Base-by-base conservation (phyloP, 305 asterid genomes). In the Rubia tinctorum region DNA sequence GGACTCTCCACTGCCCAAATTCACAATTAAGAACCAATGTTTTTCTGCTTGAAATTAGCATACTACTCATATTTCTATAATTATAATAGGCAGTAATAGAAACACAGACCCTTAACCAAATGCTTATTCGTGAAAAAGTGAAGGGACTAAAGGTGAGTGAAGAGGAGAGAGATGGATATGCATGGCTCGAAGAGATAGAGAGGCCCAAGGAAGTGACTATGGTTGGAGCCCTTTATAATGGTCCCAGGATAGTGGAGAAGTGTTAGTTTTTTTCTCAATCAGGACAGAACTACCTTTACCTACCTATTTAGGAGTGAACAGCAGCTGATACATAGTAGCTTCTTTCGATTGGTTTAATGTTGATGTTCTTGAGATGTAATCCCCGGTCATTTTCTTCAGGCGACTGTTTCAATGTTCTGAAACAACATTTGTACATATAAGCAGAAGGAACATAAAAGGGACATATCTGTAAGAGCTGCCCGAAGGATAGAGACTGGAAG, bases 171-270 rank as follows among this genome's bases (percentile, higher is more conserved):
- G 89, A 76, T 40, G 77, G 77, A 0, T 85, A 87, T 73, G 92
- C 85, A 45, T 93, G 97, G 98, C 96, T 93, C 27, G 72, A 76
- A 84, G 96, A 91, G 78, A 84, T 88, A 79, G 98, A 89, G 64
- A 86, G 51, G 69, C 97, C 97, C 0, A 83, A 86, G 72, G 96
- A 89, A 18, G 81, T 84, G 1, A 68, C 59, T 0, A 78, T 93
- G 55, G 85, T 81, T 8, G 91, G 89, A 55, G 85, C 82, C 2
- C 22, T 75, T 40, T 93, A 93, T 78, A 82, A 65, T 7, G 98
- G 97, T 62, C 98, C 96, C 25, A 87, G 84, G 78, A 86, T 91
- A 73, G 75, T 76, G 8, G 84, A 56, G 45, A 89, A 81, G 15
- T 84, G 77, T 5, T 58, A 30, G 2, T 14, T 51, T 47, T 1